Evolutionary conservation across 2,329 filamentous ascomycete genomes (phyloP).

Genomic region (Ceratocystis lukuohia): DNA sequence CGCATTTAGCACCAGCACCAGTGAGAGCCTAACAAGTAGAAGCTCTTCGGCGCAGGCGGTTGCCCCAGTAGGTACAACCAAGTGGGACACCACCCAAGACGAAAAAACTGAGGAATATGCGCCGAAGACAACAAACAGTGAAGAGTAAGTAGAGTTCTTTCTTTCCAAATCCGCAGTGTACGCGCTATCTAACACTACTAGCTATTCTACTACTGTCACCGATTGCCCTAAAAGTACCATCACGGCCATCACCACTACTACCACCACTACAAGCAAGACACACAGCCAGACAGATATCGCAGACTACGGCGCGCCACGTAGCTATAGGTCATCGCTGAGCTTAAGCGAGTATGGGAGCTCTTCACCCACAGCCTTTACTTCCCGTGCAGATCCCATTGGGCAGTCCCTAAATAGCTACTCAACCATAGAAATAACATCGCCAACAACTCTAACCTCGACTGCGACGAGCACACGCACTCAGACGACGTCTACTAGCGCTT

Average conservation of each 20-base stretch:
- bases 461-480: slow-evolving; percentile 3
- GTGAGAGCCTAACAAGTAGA: background rate
- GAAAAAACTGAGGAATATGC: background rate
- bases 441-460: background rate
- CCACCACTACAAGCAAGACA: background rate
- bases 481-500: background rate
- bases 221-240: slow-evolving; percentile 9
- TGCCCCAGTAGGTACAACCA: background rate
- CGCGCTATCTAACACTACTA: background rate
- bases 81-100: background rate
- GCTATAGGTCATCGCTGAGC: background rate
- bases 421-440: slow-evolving; percentile 7
- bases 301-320: background rate
- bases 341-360: background rate
- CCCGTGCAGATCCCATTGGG: background rate
- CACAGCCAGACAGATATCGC: background rate
- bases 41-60: background rate
- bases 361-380: background rate
- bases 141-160: slow-evolving; percentile 8
- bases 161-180: background rate
- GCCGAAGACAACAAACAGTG: background rate
- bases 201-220: slow-evolving; percentile 9
- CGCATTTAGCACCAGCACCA: background rate
- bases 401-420: background rate
- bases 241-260: background rate